These are phyloP conservation scores for Rhododendron henanense DNA, from an alignment of 148 eudicot species.

Conservation along the genomic window DNA sequence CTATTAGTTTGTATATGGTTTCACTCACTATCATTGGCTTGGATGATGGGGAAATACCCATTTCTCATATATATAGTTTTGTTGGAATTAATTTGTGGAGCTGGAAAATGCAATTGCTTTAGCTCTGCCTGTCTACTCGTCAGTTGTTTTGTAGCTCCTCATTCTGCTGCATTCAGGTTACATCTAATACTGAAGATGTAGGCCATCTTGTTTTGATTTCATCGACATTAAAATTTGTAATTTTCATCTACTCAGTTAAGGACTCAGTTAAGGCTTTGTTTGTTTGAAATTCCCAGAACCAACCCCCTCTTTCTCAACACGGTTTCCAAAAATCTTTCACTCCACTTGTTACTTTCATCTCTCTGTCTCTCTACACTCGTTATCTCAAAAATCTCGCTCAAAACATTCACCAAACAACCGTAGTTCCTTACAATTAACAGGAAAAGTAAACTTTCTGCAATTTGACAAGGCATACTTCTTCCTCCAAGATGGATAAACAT, in stretches of 20 bases:
- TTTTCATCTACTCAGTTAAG: too few relatives aligned
- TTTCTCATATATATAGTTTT: not conserved
- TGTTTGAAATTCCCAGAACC: too few relatives aligned
- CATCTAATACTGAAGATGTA: not conserved
- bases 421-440: not conserved
- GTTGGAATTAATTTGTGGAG: not conserved
- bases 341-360: too few relatives aligned
- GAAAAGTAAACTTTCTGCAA: not conserved
- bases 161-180: not conserved
- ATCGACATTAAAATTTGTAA: too few relatives aligned
- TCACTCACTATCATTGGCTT: not conserved
- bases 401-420: not conserved
- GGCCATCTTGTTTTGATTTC: not conserved
- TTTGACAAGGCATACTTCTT: not conserved
- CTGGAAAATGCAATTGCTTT: not conserved
- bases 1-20: conserved; percentile 6
- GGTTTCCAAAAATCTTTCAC: too few relatives aligned
- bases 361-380: too few relatives aligned
- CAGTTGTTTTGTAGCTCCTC: not conserved
- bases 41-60: not conserved
- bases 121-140: not conserved
- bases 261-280: too few relatives aligned
- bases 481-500: too few relatives aligned
- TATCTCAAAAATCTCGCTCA: too few relatives aligned
- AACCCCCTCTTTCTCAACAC: too few relatives aligned